Evolutionary conservation across 371 early-diverging fungal species (phyloP), one percentile per base, ranked within the genome.

Genomic region (Mucor racemosus): DNA sequence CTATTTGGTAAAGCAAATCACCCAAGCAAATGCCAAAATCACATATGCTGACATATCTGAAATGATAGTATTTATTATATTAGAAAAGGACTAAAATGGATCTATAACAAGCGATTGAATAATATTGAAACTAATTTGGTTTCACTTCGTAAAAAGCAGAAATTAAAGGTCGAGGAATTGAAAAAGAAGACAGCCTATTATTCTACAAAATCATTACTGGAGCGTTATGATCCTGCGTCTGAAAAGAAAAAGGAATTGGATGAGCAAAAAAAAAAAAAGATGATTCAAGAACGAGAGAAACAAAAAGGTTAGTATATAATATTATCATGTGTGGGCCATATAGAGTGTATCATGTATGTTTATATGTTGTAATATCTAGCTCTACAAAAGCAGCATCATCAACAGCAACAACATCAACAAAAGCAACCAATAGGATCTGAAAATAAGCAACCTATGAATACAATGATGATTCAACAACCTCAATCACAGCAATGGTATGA

Each of bases 181-280:
- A 97, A 96, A 75, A 92, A 91, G 62, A 94, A 94, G 66, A 91
- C 91, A 0, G 84, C 90, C 1, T 97, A 91, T 67, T 92, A 94
- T 67, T 80, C 89, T n/a, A 96, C 97, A 17, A 92, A 94, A 71
- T 91, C 84, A 26, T 77, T 98, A 33, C 75, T 98, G 34, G 97
- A 98, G 72, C 86, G 94, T 44, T 97, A 94, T 77, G 95, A 95
- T 54, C 56, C 66, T 19, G 53, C 56, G 13, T 48, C 53, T 21
- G 54, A 53, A 44, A 53, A 66, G 44, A 71, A 71, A 44, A 71
- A 67, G 35, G 60, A 60, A 34, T 17, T 60, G 17, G 60, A 60
- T 50, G 62, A 50, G 33, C 42, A 33, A 63, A 62, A 9, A 7
- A 44, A n/a, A 44, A 58, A 13, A 17, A 26, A 50, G 50, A 33